Percentiles rank a stretch among this genome's conserved stretches.
Evolutionary conservation across 2,329 filamentous ascomycete species (phyloP).

Genomic region (Cercospora sp.): DNA sequence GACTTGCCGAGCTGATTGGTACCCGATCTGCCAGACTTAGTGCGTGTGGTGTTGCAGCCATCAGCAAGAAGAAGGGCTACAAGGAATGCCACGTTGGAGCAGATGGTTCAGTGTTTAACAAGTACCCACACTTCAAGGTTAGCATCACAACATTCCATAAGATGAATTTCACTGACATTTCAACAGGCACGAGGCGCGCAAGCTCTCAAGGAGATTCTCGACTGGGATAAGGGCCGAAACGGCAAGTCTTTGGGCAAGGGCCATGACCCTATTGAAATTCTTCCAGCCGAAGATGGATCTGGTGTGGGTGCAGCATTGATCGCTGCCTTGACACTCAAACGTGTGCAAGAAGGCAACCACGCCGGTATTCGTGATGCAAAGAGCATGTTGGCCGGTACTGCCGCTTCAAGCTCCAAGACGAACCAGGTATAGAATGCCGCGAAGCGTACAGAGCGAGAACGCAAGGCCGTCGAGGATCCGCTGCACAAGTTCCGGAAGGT

Average conservation of each 20-base stretch:
- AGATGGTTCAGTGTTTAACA: conserved; percentile 97
- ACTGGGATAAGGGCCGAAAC: conserved; percentile 79
- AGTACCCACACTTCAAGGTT: conserved; percentile 94
- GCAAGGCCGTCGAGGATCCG: conserved; percentile 4
- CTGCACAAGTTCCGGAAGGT: conserved; percentile 6
- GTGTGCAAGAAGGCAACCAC: conserved; percentile 60
- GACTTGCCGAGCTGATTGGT: conserved; percentile 89
- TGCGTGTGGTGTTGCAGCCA: conserved; percentile 91
- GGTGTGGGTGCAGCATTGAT: conserved; percentile 97
- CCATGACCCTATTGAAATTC: conserved; percentile 74
- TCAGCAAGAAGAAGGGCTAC: conserved; percentile 94
- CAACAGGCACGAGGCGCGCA: conserved; percentile 70
- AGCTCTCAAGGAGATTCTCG: conserved; percentile 90
- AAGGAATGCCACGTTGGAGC: conserved; percentile 89
- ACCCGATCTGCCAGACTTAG: conserved; percentile 91
- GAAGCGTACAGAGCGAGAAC: conserved; percentile 5
- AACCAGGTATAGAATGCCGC: conserved; percentile 22
- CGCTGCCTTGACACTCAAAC: conserved; percentile 68
- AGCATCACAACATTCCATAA: not conserved
- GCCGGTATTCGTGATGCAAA: conserved; percentile 58
- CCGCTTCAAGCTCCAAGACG: conserved; percentile 28
- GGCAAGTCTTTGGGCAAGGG: conserved; percentile 61
- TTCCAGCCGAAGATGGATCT: conserved; percentile 90
- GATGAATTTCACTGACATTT: conserved; percentile 18
- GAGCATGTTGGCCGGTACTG: conserved; percentile 44